Evolutionary conservation across 2,329 filamentous ascomycete species (phyloP), one percentile per base, ranked within the genome.

Genomic region (Colletotrichum paranaense): DNA sequence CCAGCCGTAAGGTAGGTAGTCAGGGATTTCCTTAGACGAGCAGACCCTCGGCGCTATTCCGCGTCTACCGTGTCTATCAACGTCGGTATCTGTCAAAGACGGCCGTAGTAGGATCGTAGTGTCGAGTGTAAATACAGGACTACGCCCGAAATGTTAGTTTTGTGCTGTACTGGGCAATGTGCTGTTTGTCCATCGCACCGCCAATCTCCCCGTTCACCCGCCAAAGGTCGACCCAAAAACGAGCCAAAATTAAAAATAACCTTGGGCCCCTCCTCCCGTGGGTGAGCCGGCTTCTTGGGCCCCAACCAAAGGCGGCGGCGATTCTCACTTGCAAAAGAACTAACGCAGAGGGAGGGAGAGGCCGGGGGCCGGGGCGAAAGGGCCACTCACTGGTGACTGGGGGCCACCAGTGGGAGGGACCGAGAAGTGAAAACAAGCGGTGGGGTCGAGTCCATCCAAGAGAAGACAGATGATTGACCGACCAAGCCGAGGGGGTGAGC

Each of bases 281-380:
- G 70, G 66, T 60, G 70, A 73, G 70, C 70, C 70, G 66, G 66
- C 70, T 73, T 69, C 70, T 69, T 73, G 70, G 70, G 70, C 70
- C 65, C 70, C 70, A 65, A 62, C 66, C 70, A 69, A 60, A 67
- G 59, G 26, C 65, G 69, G 64, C 59, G 65, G 59, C 59, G 59
- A 52, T 28, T 62, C 42, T 49, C 42, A 53, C 67, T 14, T 46
- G 60, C 56, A 52, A 73, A 64, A 42, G 16, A 24, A 52, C 70
- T 64, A 64, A 49, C 22, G 60, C 60, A 69, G 53, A 58, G 60
- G 6, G 53, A 58, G 67, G 28, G 52, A 65, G 28, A 68, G 59
- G n/a, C 53, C 59, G 42, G 59, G 58, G 46, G 57, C 14, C 62
- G n/a, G 63, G 24, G 59, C 58, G 35, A 30, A 58, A 58, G 57